Base-by-base conservation (phyloP, 1,139 yeast species). In the Geotrichum fermentans region DNA sequence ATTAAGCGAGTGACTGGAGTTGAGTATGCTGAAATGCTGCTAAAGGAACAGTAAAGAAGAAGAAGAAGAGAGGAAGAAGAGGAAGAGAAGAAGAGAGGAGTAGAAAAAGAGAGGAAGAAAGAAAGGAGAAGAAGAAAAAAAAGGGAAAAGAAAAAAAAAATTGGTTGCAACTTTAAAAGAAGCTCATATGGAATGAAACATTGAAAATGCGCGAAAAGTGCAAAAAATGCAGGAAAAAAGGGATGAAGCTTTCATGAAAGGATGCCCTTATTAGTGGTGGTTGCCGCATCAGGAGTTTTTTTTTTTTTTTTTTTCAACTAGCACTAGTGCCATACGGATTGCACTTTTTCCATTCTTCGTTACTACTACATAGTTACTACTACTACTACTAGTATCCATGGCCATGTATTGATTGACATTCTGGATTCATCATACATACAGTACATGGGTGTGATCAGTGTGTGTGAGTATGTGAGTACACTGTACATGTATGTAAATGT, bases 1-100 rank as follows among this genome's bases (percentile, higher is more conserved):
- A 16, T 34, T 26, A 29, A 37, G 38, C 39, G 50, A 41, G 36
- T 41, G 45, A 37, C 36, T 41, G 20, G 42, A 11, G 32, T 38
- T 34, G 42, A 40, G 16, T 8, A 18, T 18, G 24, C 20, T 32
- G 28, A 26, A 14, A 24, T 35, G 22, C 29, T 17, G 26, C n/a
- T 14, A 35, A 18, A 17, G 24, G 34, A 30, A 21, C 18, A 46
- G 40, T 20, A 35, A 24, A 24, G 28, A 24, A 24, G 28, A 24
- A 21, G 17, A 46, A 36, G 18, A 35, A 29, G 37, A 45, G 20
- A 36, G 13, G 10, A 38, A 16, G 21, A 24, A 17, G 20, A 40
- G 18, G 33, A 37, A 37, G 37, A 32, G 22, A 42, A 8, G 13
- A 37, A 30, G n/a, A 2, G 11, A 21, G 14, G 13, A 29, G 36